Percentiles rank a stretch among this genome's conserved stretches.
Evolutionary conservation across 108 stramenopile species (phyloP).

Genomic region (Stephanodiscus minutulus): DNA sequence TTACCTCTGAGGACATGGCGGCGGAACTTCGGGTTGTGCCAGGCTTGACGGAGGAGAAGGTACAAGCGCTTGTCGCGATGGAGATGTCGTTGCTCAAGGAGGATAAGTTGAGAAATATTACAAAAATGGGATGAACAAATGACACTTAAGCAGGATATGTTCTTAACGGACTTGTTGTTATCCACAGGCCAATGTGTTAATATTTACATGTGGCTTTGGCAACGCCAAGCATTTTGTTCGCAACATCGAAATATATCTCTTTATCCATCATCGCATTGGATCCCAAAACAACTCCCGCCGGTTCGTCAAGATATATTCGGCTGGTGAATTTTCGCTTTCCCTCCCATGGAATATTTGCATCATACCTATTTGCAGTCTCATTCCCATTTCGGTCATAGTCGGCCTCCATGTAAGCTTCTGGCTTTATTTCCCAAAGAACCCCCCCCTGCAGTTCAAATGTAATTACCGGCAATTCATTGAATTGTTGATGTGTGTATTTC

Average conservation of each 20-base stretch:
- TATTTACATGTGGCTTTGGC: slow-evolving; percentile 52
- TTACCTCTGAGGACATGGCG: slow-evolving; percentile 41
- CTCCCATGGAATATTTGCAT: slow-evolving; percentile 37
- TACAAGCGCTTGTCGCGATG: slow-evolving; percentile 54
- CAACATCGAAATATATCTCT: slow-evolving; percentile 88
- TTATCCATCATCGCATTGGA: slow-evolving; percentile 92
- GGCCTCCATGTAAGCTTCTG: slow-evolving; percentile 74
- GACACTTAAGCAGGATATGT: too few species aligned
- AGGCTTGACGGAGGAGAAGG: slow-evolving; percentile 58
- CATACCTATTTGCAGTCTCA: not conserved
- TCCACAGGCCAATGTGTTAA: slow-evolving; percentile 4
- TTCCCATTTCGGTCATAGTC: slow-evolving; percentile 16
- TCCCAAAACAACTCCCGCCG: slow-evolving; percentile 90
- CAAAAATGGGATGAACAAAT: slow-evolving; percentile 37
- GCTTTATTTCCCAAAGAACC: slow-evolving; percentile 44
- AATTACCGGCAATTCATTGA: slow-evolving; percentile 56
- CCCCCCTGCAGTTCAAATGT: slow-evolving; percentile 59
- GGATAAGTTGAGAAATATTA: slow-evolving; percentile 38
- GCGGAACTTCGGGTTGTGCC: slow-evolving; percentile 51
- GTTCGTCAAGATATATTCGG: slow-evolving; percentile 88
- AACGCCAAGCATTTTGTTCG: slow-evolving; percentile 76
- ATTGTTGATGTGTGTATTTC: slow-evolving; percentile 59
- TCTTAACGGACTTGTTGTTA: not conserved
- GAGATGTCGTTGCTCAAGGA: slow-evolving; percentile 55
- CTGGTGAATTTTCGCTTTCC: slow-evolving; percentile 57